A percentile compares a stretch with the other conserved stretches of the same genome.
Conservation (phyloP, 192 early-diverging fungal species). For the Podila epigama region DNA sequence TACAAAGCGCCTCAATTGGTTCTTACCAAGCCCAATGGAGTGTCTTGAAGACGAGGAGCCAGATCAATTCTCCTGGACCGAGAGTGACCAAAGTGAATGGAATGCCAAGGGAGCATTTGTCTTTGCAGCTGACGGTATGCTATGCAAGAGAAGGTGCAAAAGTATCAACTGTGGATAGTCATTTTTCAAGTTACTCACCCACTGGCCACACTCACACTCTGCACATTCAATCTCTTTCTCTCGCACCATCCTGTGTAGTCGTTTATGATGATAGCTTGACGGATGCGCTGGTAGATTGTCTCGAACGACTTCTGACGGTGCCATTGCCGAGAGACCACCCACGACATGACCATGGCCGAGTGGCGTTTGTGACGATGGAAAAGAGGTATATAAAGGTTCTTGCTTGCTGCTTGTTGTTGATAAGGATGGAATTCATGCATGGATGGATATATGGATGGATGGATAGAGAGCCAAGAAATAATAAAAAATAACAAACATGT, state of each 20-base stretch:
- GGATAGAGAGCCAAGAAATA: background rate
- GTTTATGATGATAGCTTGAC: constrained; percentile 43
- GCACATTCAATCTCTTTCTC: background rate
- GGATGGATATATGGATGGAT: too few relatives aligned
- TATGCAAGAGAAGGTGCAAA: too few relatives aligned
- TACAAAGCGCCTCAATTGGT: constrained; percentile 25
- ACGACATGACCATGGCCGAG: constrained; percentile 12
- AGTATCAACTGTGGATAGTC: too few relatives aligned
- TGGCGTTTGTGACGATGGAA: constrained; percentile 37
- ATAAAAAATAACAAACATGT: background rate
- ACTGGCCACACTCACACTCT: background rate
- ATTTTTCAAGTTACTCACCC: background rate
- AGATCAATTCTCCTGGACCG: constrained; percentile 19
- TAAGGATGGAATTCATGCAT: too few relatives aligned
- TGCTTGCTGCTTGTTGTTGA: too few relatives aligned
- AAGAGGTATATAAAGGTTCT: too few relatives aligned
- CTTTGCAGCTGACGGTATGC: constrained; percentile 44
- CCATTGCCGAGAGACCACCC: constrained; percentile 25
- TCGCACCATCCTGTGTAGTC: constrained; percentile 1
- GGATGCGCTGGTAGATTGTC: constrained; percentile 22
- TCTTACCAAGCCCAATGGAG: constrained; percentile 19
- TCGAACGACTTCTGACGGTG: constrained; percentile 14
- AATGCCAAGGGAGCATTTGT: constrained; percentile 24
- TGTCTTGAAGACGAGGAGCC: background rate
- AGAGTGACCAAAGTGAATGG: constrained; percentile 14